These are phyloP conservation scores for Pseudotsuga menziesii DNA, from an alignment of 75 land plant species.

Conservation along the genomic window DNA sequence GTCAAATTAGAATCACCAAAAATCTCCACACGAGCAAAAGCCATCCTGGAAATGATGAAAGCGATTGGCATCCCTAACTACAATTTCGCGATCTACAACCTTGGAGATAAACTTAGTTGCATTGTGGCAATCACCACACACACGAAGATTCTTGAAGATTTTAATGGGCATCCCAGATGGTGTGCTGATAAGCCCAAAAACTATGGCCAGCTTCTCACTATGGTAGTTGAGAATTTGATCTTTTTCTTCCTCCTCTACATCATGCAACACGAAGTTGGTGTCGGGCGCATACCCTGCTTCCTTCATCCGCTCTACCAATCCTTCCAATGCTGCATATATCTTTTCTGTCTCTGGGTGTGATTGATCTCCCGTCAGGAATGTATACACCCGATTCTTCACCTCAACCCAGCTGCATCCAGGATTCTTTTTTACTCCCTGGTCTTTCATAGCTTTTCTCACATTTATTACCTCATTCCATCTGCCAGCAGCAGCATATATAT, in stretches of 20 bases:
- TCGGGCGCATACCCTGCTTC: slow-evolving; percentile 5
- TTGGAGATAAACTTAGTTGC: slow-evolving; percentile 26
- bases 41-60: slow-evolving; percentile 29
- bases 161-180: slow-evolving; percentile 15
- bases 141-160: slow-evolving; percentile 17
- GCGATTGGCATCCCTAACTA: slow-evolving; percentile 19
- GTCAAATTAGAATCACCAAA: not conserved
- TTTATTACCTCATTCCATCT: slow-evolving; percentile 23
- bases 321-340: slow-evolving; percentile 12
- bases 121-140: slow-evolving; percentile 24
- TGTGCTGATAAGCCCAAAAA: slow-evolving; percentile 25
- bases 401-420: slow-evolving; percentile 17
- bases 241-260: slow-evolving; percentile 12
- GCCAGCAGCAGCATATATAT: slow-evolving; percentile 21
- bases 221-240: slow-evolving; percentile 12
- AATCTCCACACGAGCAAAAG: slow-evolving; percentile 24
- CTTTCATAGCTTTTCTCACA: slow-evolving; percentile 10
- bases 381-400: slow-evolving; percentile 16
- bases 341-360: slow-evolving; percentile 12
- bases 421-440: slow-evolving; percentile 13
- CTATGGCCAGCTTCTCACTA: slow-evolving; percentile 30
- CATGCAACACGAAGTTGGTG: slow-evolving; percentile 14
- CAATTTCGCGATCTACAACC: slow-evolving; percentile 9
- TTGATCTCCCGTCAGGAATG: slow-evolving; percentile 8
- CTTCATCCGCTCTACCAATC: slow-evolving; percentile 10